Evolutionary conservation across 106 monocot species (phyloP), one percentile per base, ranked within the genome.

Genomic region (Posidonia australis): DNA sequence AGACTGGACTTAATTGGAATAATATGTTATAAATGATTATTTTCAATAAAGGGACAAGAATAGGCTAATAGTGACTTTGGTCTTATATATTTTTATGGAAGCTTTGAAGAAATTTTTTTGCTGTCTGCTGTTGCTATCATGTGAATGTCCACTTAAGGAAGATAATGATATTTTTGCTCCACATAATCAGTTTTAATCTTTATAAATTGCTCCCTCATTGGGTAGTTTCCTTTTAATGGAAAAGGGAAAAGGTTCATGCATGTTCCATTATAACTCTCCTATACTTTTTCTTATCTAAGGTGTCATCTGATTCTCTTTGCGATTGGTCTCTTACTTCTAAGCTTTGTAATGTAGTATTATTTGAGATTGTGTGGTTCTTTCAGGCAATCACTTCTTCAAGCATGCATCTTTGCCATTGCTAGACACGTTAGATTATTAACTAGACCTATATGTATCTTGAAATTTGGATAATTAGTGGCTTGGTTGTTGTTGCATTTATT

Each of bases 101-200:
- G n/a, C n/a, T n/a, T n/a, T n/a, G n/a, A n/a, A n/a, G n/a, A n/a
- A n/a, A n/a, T n/a, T n/a, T n/a, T n/a, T n/a, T n/a, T n/a, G n/a
- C n/a, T n/a, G n/a, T n/a, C 9, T 17, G 13, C 4, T 56, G 56
- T 26, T 56, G 56, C 56, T 1, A 25, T 26, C 27, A 56, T 56
- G 56, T 56, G 56, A 56, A 56, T 56, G 56, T 56, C 56, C 56
- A 56, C 56, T 56, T 56, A 14, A 56, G 26, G 56, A 11, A 23
- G 56, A 21, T 56, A 13, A 24, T 22, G 24, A 56, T 28, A 56
- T 56, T 56, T 25, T 56, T 2, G 56, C 0, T 26, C 23, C 10
- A 24, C 13, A 9, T 55, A 55, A 55, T 13, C 55, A 55, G 3
- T 12, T 27, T 55, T 10, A 13, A 25, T 13, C 9, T 23, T 55